Evolutionary conservation across 2,329 filamentous ascomycete genomes (phyloP).

Genomic region (Epichloe coenophiala): DNA sequence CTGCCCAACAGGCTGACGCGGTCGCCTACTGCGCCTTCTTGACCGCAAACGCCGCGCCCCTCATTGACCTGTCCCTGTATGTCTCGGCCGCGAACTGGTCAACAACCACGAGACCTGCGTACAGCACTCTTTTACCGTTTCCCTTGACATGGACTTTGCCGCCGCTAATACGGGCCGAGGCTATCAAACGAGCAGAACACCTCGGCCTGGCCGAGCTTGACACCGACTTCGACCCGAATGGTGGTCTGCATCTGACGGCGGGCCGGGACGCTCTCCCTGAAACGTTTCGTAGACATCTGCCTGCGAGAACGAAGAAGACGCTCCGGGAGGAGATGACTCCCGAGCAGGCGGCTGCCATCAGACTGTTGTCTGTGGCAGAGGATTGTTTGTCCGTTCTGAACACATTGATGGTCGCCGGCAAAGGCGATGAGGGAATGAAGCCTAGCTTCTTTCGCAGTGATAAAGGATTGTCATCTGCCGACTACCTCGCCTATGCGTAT

Average conservation of each 20-base stretch:
- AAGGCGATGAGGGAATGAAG: conserved; percentile 10
- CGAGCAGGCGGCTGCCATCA: conserved; percentile 60
- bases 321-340: conserved; percentile 51
- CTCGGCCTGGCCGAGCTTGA: conserved; percentile 57
- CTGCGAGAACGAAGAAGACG: conserved; percentile 35
- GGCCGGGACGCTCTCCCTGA: conserved; percentile 26
- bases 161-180: conserved; percentile 54
- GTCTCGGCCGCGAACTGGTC: conserved; percentile 83
- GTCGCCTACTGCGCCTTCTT: conserved; percentile 55
- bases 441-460: conserved; percentile 19
- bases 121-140: conserved; percentile 67
- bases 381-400: conserved; percentile 61
- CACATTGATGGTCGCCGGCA: conserved; percentile 30
- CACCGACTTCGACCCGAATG: conserved; percentile 35
- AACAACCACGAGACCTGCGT: conserved; percentile 62
- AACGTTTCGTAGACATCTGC: conserved; percentile 25
- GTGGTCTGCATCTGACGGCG: conserved; percentile 21
- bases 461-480: conserved; percentile 32
- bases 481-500: conserved; percentile 73
- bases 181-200: conserved; percentile 55
- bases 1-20: conserved; percentile 30
- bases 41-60: conserved; percentile 56
- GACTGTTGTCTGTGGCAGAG: conserved; percentile 57
- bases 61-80: conserved; percentile 80
- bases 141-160: conserved; percentile 82